Base-by-base conservation (phyloP, 2,329 filamentous ascomycete genomes). In the Fusarium pseudocircinatum region DNA sequence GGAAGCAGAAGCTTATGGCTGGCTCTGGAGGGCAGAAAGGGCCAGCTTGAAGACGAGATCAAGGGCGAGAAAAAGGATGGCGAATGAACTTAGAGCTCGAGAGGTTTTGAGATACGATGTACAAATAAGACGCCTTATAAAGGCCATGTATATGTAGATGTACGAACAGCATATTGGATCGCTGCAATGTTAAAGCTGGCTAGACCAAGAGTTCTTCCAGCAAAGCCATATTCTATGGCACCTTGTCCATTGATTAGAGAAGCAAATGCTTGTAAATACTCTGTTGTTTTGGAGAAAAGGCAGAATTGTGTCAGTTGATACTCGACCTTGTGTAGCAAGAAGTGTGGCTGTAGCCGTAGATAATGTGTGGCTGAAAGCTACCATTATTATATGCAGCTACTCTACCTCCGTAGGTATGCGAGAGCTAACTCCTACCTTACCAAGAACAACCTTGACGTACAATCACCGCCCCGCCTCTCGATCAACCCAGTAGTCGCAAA, bases 1-100 rank as follows among this genome's bases (percentile, higher is more conserved):
- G 90, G 93, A 54, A 88, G 92, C 68, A 94, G 92, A 87, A 95
- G 89, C 80, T 81, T 99, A 76, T 98, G 96, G 87, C 87, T 97
- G 70, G 94, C 96, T 18, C 85, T 99, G 78, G 96, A 98, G 86
- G 90, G 93, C 54, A 87, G 96, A 81, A 91, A 91, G 83, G 90
- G 86, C 54, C 92, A 96, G 84, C 82, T 99, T 81, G 94, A 98
- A 79, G 92, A 94, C 62, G 78, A 79, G 64, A 64, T 57, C 32
- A 77, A 79, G 32, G 69, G 63, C 18, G 61, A 75, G 50, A 65
- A 61, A 50, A 77, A 70, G 43, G 66, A 67, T 28, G 65, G 47
- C 42, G 58, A 70, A 63, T 71, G 53, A 70, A 61, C 32, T 26
- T 15, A 53, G 16, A 53, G 49, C 28, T 40, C 47, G 9, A 18